A percentile compares a stretch with the other conserved stretches of the same genome.
Evolutionary conservation across 305 asterid species (phyloP).

Genomic region (Nicotiana rustica): DNA sequence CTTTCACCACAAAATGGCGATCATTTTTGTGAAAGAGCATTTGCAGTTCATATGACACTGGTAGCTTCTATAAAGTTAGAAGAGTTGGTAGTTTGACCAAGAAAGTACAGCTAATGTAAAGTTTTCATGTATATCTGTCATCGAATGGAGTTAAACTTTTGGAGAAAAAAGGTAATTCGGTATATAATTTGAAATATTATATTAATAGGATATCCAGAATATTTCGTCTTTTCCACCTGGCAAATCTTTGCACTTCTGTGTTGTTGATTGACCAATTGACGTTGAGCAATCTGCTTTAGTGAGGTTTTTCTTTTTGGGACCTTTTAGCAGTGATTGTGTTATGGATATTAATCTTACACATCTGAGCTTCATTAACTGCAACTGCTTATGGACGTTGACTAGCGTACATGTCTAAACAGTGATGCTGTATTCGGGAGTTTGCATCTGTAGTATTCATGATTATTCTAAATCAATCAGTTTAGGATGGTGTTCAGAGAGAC

Average conservation of each 20-base stretch:
- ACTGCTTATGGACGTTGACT: neutral
- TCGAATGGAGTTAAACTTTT: slow-evolving; percentile 26
- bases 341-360: neutral
- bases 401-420: neutral
- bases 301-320: neutral
- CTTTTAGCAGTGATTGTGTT: slow-evolving; percentile 1
- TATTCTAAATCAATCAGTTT: slow-evolving; percentile 1
- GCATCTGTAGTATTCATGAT: neutral
- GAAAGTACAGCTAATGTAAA: slow-evolving; percentile 8
- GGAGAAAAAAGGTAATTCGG: slow-evolving; percentile 19
- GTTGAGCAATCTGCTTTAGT: slow-evolving; percentile 1
- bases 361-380: slow-evolving; percentile 24
- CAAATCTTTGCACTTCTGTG: slow-evolving; percentile 8
- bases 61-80: neutral
- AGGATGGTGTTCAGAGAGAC: neutral
- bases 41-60: slow-evolving; percentile 34
- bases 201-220: slow-evolving; percentile 25
- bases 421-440: slow-evolving; percentile 21
- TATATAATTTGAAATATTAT: slow-evolving; percentile 28
- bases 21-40: slow-evolving; percentile 28
- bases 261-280: slow-evolving; percentile 23
- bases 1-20: slow-evolving; percentile 29
- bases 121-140: slow-evolving; percentile 10
- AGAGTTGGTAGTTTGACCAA: slow-evolving; percentile 28
- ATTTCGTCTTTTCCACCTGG: neutral